Conservation (phyloP, 2,329 filamentous ascomycete species). For the Pestalotiopsis sp. region DNA sequence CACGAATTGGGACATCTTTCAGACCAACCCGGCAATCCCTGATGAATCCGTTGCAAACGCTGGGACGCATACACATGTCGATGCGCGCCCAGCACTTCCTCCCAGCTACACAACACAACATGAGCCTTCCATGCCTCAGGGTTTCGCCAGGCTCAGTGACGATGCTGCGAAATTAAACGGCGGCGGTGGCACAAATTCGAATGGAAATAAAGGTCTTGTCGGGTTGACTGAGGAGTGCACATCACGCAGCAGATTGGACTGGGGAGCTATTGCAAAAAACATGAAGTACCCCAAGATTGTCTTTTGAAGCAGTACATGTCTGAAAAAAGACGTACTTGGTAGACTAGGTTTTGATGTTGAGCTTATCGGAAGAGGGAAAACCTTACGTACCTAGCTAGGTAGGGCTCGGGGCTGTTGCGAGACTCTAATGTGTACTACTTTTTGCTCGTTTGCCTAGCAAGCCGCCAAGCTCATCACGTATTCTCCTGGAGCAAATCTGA, state of each 20-base stretch:
- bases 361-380: background rate
- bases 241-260: background rate
- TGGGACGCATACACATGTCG: background rate
- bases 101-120: background rate
- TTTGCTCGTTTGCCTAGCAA: too few species aligned
- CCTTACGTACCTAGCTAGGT: too few species aligned
- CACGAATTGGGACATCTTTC: conserved; percentile 2
- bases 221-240: too few species aligned
- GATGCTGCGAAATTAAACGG: background rate
- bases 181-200: background rate
- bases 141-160: too few species aligned
- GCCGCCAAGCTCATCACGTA: too few species aligned
- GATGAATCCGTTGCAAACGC: background rate
- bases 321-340: background rate
- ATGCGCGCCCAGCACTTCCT: background rate
- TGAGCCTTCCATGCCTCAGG: background rate
- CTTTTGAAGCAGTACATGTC: background rate
- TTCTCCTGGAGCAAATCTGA: too few species aligned
- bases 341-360: background rate
- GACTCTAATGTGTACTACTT: too few species aligned
- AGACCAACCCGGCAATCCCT: background rate
- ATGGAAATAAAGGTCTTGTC: too few species aligned
- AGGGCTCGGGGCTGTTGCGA: too few species aligned
- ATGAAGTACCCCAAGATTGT: background rate
- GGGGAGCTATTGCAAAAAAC: background rate